Percentiles rank a stretch among this genome's conserved stretches.
Conservation (phyloP, 2,329 filamentous ascomycete species). For the Claviceps purpurea region DNA sequence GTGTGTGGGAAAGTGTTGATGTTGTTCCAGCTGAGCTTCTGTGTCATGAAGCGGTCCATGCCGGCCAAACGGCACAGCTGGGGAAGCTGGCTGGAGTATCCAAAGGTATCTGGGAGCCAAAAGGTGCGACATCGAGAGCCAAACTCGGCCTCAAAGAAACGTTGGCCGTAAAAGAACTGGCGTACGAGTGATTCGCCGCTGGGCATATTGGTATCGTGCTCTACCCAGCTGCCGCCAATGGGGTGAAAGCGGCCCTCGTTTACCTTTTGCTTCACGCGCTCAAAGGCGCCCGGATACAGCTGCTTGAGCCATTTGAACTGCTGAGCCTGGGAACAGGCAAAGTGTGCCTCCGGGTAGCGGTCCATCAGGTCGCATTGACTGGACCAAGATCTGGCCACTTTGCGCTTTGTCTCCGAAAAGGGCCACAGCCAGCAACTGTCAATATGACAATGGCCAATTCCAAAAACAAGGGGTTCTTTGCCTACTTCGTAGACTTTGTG, state of each 20-base stretch:
- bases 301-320: slow-evolving; percentile 97
- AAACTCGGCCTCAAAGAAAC: slow-evolving; percentile 89
- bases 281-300: slow-evolving; percentile 76
- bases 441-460: slow-evolving; percentile 93
- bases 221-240: slow-evolving; percentile 96
- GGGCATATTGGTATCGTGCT: slow-evolving; percentile 96
- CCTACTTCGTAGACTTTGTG: slow-evolving; percentile 69
- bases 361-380: slow-evolving; percentile 95
- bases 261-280: slow-evolving; percentile 83
- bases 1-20: slow-evolving; percentile 99
- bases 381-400: slow-evolving; percentile 90
- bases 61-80: slow-evolving; percentile 89
- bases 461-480: slow-evolving; percentile 65
- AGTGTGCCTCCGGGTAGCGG: slow-evolving; percentile 83
- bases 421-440: slow-evolving; percentile 99
- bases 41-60: slow-evolving; percentile 93
- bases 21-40: slow-evolving; percentile 99
- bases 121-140: slow-evolving; percentile 82
- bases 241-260: slow-evolving; percentile 85
- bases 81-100: slow-evolving; percentile 88
- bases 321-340: slow-evolving; percentile 86
- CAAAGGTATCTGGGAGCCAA: slow-evolving; percentile 97
- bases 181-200: slow-evolving; percentile 87
- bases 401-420: slow-evolving; percentile 93
- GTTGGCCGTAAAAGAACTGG: slow-evolving; percentile 90